These are phyloP conservation scores for Metschnikowia baotianmanensis DNA, from an alignment of 805 yeast genomes.

Conservation along the genomic window DNA sequence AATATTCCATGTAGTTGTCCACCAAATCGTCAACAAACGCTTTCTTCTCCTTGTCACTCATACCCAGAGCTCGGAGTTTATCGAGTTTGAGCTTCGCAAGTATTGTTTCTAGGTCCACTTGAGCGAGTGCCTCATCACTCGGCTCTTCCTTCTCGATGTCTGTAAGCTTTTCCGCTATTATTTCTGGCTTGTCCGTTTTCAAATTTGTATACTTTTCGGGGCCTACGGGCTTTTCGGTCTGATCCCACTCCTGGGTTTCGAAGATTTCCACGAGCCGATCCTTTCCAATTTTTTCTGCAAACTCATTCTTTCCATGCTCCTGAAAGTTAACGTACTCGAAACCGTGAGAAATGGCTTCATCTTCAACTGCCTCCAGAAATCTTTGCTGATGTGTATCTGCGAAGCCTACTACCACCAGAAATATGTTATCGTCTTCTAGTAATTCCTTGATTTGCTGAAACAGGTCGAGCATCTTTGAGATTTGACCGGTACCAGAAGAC, in stretches of 20 bases:
- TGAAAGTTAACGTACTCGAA: slow-evolving; percentile 41
- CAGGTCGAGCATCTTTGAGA: slow-evolving; percentile 19
- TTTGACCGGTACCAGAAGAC: slow-evolving; percentile 20
- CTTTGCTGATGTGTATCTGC: neutral
- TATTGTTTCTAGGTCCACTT: slow-evolving; percentile 29
- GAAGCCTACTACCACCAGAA: slow-evolving; percentile 36
- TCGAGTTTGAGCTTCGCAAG: slow-evolving; percentile 36
- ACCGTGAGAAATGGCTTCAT: slow-evolving; percentile 35
- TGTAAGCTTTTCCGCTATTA: slow-evolving; percentile 30
- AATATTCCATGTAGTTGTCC: slow-evolving; percentile 38
- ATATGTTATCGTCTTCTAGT: slow-evolving; percentile 25
- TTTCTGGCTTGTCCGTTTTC: slow-evolving; percentile 21
- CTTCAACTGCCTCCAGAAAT: slow-evolving; percentile 35
- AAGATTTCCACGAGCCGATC: slow-evolving; percentile 45
- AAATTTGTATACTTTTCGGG: slow-evolving; percentile 20
- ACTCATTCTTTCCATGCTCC: slow-evolving; percentile 39
- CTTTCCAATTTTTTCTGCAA: slow-evolving; percentile 40
- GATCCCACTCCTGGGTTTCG: slow-evolving; percentile 49
- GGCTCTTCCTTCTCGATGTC: neutral
- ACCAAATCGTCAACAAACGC: slow-evolving; percentile 35
- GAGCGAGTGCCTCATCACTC: slow-evolving; percentile 4
- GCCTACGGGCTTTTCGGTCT: slow-evolving; percentile 15
- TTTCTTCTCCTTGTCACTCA: slow-evolving; percentile 28
- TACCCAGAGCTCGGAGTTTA: slow-evolving; percentile 26
- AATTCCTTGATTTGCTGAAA: slow-evolving; percentile 9